Evolutionary conservation across 2,329 filamentous ascomycete genomes (phyloP).

Genomic region (Bimuria novae-zelandiae): DNA sequence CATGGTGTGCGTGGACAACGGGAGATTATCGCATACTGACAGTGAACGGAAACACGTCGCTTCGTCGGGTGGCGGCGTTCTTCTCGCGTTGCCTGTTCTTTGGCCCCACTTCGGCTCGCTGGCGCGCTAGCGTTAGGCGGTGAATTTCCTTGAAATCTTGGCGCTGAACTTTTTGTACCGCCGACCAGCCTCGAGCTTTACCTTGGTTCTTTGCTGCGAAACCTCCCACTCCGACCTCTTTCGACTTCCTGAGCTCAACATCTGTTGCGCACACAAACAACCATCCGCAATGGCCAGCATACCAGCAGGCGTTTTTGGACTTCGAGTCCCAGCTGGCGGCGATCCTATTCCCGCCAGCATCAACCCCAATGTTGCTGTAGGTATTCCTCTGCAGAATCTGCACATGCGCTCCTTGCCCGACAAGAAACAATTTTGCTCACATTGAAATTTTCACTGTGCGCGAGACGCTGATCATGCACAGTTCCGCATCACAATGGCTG

Average conservation of each 20-base stretch:
- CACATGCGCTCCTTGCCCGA: not conserved
- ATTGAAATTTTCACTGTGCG: not conserved
- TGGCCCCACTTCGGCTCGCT: not conserved
- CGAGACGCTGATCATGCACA: conserved; percentile 44
- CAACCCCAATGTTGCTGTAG: conserved; percentile 82
- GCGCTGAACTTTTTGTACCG: conserved; percentile 29
- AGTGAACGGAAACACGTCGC: conserved; percentile 15
- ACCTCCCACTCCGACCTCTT: conserved; percentile 5
- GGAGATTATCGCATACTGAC: conserved; percentile 12
- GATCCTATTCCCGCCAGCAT: conserved; percentile 75
- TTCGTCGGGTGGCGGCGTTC: conserved; percentile 20
- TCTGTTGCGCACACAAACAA: conserved; percentile 9
- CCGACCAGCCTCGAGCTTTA: conserved; percentile 25
- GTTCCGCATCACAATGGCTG: conserved; percentile 99
- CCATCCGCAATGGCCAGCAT: conserved; percentile 41
- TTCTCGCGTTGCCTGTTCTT: conserved; percentile 14
- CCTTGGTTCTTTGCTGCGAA: conserved; percentile 16
- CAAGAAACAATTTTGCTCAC: not conserved
- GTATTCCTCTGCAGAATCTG: conserved; percentile 42
- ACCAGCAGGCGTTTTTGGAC: conserved; percentile 84
- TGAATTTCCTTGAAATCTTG: conserved; percentile 28
- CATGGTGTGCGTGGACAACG: conserved; percentile 31
- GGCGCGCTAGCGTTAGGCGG: conserved; percentile 22
- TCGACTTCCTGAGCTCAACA: not conserved
- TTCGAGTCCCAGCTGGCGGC: conserved; percentile 85